Evolutionary conservation across 1,284 basidiomycete genomes (phyloP).

Genomic region (Xerocomus amazonicus): DNA sequence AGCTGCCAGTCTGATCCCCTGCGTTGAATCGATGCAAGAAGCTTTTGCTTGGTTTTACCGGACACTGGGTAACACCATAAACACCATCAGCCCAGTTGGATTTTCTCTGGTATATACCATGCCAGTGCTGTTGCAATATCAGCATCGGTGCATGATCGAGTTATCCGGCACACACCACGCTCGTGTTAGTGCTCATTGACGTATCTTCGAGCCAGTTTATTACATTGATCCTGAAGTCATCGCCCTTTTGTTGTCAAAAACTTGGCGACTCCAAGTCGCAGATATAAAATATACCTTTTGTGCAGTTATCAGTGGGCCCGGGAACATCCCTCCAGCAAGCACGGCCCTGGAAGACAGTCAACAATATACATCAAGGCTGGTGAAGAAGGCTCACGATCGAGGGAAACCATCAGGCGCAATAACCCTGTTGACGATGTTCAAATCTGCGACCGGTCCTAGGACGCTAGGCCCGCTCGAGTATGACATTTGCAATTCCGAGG

Average conservation of each 20-base stretch:
- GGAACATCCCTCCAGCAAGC: constrained; percentile 28
- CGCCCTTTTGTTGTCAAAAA: constrained; percentile 24
- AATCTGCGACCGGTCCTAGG: constrained; percentile 17
- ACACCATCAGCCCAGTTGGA: constrained; percentile 41
- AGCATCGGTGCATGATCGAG: background rate
- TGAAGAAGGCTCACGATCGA: constrained; percentile 15
- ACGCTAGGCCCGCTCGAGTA: background rate
- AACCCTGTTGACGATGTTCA: constrained; percentile 24
- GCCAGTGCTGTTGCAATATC: constrained; percentile 42
- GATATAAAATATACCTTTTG: constrained; percentile 20
- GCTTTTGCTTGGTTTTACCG: constrained; percentile 35
- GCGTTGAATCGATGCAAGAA: constrained; percentile 39
- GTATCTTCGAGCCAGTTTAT: constrained; percentile 31
- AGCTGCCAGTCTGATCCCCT: constrained; percentile 40
- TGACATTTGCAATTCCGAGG: background rate
- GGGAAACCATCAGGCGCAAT: constrained; percentile 27
- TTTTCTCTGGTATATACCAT: constrained; percentile 41
- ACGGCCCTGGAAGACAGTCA: constrained; percentile 14
- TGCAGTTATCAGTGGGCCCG: constrained; percentile 33
- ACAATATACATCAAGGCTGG: background rate
- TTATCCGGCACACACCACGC: constrained; percentile 16
- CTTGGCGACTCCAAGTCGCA: background rate
- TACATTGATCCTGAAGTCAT: constrained; percentile 33
- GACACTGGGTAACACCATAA: constrained; percentile 43
- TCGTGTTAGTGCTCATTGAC: constrained; percentile 35